Evolutionary conservation across 805 yeast species (phyloP), one percentile per base, ranked within the genome.

Genomic region (Kodamaea sagamina): DNA sequence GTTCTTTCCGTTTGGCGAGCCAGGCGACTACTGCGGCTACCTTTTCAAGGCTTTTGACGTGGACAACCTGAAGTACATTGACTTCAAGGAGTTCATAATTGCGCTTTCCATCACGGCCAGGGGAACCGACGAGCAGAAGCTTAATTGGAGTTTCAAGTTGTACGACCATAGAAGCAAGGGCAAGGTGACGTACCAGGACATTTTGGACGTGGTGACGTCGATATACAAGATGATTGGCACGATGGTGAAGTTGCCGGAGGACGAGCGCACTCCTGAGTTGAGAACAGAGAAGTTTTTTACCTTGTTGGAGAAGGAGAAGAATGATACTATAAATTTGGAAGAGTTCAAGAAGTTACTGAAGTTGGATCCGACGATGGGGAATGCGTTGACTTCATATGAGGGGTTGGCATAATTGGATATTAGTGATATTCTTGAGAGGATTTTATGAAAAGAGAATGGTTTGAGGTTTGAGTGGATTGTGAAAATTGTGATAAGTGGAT

Each of bases 1-100:
- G 59, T 93, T 92, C 63, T 93, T 93, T 73, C 99, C 99, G 13
- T 93, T 93, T 71, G 99, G 99, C 0, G 96, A 92, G 57, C 97
- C 99, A 1, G 79, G 86, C 3, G 92, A 89, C 46, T 93, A 89
- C 67, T 88, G 97, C 44, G 86, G 81, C 45, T 86, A 84, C 53
- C 84, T 95, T 11, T 93, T 93, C 67, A 81, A 83, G 42, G 95
- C 89, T 3, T 90, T 93, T 63, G 98, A 93, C 62, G 76, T 78
- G 32, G 93, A 89, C 59, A 74, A 79, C 54, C 78, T 79, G 46
- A 96, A 95, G 16, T 76, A 79, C 32, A 86, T 93, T 32, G 96
- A 89, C 59, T 93, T 93, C 68, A 86, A 85, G 64, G 97, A 89
- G 63, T 93, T 93, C 61, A 90, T 93, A 21, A 77, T 86, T 22